A percentile compares a stretch with the other conserved stretches of the same genome.
Evolutionary conservation across 208 protist species (phyloP).

Genomic region (Crithidia fasciculata): DNA sequence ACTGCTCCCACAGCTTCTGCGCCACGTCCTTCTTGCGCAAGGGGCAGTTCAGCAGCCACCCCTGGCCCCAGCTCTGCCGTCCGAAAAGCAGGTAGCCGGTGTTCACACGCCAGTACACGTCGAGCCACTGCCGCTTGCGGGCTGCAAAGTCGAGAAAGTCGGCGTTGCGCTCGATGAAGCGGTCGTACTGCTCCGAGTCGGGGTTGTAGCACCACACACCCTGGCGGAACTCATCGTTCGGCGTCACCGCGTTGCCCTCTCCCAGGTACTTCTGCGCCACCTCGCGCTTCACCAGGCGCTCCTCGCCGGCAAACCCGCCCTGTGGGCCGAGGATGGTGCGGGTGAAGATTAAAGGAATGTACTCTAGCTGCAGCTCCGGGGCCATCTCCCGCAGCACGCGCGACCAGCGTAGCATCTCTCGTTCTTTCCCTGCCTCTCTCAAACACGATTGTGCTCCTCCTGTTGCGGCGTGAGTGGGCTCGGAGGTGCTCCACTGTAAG

Average conservation of each 20-base stretch:
- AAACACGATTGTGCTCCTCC: neutral
- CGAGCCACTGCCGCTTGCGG: conserved; percentile 92
- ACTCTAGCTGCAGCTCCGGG: conserved; percentile 90
- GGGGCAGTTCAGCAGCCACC: conserved; percentile 90
- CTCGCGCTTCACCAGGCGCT: conserved; percentile 91
- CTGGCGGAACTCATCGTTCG: conserved; percentile 67
- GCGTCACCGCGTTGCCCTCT: conserved; percentile 69
- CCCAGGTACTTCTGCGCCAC: conserved; percentile 82
- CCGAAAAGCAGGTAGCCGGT: conserved; percentile 92
- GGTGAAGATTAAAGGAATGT: conserved; percentile 88
- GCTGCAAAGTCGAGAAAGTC: conserved; percentile 92
- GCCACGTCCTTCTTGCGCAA: conserved; percentile 87
- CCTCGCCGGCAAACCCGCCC: conserved; percentile 90
- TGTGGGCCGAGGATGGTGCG: conserved; percentile 88
- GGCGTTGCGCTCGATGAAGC: conserved; percentile 86
- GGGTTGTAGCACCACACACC: conserved; percentile 93
- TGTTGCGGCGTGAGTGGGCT: neutral
- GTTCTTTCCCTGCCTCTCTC: neutral
- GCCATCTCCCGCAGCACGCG: conserved; percentile 82
- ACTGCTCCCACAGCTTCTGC: conserved; percentile 94
- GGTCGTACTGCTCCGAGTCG: conserved; percentile 84
- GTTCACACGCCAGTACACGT: conserved; percentile 94
- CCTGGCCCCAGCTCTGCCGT: conserved; percentile 89
- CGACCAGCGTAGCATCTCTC: conserved; percentile 67
- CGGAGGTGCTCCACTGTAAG: no score